These are phyloP conservation scores for Heterococcus sp. DNA, from an alignment of 108 stramenopile species.

Conservation along the genomic window DNA sequence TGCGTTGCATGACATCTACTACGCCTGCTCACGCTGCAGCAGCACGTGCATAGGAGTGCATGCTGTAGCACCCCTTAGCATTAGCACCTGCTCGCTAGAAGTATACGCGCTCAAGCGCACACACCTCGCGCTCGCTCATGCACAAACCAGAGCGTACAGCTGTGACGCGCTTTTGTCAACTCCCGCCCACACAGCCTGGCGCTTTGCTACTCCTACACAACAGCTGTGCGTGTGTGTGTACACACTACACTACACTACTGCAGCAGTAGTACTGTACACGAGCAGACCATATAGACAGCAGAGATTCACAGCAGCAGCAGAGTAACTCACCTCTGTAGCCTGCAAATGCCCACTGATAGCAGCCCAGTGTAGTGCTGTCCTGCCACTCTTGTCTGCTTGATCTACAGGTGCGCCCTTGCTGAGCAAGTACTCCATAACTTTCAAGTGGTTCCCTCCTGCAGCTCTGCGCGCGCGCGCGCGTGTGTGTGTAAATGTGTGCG, in stretches of 20 bases:
- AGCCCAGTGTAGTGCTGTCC: slow-evolving; percentile 54
- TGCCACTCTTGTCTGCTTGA: slow-evolving; percentile 53
- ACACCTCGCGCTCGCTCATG: too few relatives aligned
- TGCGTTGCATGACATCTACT: too few relatives aligned
- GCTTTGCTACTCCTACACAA: not conserved
- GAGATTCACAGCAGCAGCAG: slow-evolving; percentile 20
- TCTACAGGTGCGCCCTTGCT: slow-evolving; percentile 49
- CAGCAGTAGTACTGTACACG: not conserved
- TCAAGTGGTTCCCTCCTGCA: slow-evolving; percentile 49
- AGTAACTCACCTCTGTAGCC: slow-evolving; percentile 43
- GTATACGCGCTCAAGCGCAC: too few relatives aligned
- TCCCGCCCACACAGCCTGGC: not conserved
- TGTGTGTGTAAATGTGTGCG: not conserved
- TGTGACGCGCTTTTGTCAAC: not conserved
- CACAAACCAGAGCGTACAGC: not conserved
- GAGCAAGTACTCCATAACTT: slow-evolving; percentile 49
- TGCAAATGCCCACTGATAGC: slow-evolving; percentile 50
- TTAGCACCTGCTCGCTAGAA: too few relatives aligned
- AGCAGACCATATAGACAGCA: not conserved
- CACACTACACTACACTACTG: not conserved
- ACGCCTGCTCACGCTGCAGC: too few relatives aligned
- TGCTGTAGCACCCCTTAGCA: too few relatives aligned
- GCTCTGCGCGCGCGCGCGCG: slow-evolving; percentile 16
- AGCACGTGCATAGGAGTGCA: too few relatives aligned
- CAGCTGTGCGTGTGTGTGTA: not conserved